Percentiles rank a stretch among this genome's conserved stretches.
Conservation (phyloP, 148 eudicot species). For the Diospyros kaki region DNA sequence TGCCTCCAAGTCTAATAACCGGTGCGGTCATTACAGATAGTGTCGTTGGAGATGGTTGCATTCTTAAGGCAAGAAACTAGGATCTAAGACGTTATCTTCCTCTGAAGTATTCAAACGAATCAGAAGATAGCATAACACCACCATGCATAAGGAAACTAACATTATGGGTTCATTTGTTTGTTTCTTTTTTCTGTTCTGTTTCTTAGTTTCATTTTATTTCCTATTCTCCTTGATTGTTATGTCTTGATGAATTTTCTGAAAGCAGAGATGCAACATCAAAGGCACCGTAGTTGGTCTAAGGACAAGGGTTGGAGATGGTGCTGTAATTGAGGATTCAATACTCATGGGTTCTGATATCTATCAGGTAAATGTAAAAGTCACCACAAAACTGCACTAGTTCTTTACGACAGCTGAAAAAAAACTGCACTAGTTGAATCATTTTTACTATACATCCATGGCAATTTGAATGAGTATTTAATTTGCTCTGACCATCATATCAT, state of each 20-base stretch:
- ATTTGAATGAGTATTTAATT: background rate
- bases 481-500: background rate
- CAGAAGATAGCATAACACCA: background rate
- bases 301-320: conserved; percentile 55
- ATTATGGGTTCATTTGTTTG: background rate
- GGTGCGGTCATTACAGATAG: conserved; percentile 58
- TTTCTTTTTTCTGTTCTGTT: background rate
- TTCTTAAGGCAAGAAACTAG: conserved; percentile 49
- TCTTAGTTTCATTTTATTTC: too few relatives aligned
- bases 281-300: conserved; percentile 62
- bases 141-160: background rate
- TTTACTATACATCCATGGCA: background rate
- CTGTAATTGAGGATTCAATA: conserved; percentile 59
- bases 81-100: background rate
- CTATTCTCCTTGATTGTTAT: background rate
- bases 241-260: conserved; percentile 18
- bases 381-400: background rate
- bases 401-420: background rate
- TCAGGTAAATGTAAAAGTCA: conserved; percentile 38
- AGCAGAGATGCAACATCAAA: conserved; percentile 67
- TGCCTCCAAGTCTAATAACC: conserved; percentile 56
- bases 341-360: conserved; percentile 77
- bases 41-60: conserved; percentile 76
- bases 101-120: background rate
- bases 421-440: background rate